Base-by-base conservation (phyloP, 352 stramenopile species). In the Peronospora farinosa region DNA sequence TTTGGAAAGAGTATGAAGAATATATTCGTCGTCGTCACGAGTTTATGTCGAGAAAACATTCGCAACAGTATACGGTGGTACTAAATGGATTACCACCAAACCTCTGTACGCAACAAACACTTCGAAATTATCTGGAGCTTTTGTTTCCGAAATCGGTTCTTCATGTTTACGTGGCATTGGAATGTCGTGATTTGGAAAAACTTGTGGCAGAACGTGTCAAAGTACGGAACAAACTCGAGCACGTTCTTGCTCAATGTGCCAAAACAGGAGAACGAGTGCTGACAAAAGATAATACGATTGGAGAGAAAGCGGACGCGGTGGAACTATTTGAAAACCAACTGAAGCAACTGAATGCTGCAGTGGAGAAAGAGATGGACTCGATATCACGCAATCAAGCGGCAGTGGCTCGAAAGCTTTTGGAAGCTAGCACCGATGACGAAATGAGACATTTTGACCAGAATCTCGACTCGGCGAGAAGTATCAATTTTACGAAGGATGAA, bases 51-150 rank as follows among this genome's bases (percentile, higher is more conserved):
- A 63, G 73, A 47, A 68, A 74, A 25, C 46, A 61, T 43, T 36
- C 74, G 33, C 74, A 89, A 60, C 81, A 92, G 66, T 92, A 92
- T 63, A 80, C 72, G 16, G 60, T 92, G 44, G 69, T 88, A 23
- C 58, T 92, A 19, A 86, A 86, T 45, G 81, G 74, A 1, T 57
- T 92, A 12, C 81, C 81, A n/a, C 67, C 70, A 9, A 70, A 88
- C 31, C 60, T 92, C 6, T 77, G 74, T 41, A 90, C 78, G 25
- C 71, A 83, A 33, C 74, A 90, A 46, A 88, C 76, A 25, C 58
- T 92, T 38, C 74, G 67, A 23, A 90, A 86, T 51, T 92, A 89
- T 48, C 45, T 92, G 32, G 67, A 89, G 32, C 45, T 79, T 35
- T 60, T 92, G 1, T 92, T 89, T 42, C 81, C 81, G 2, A 71